Conservation (phyloP, 495 filamentous ascomycete species). For the Aspergillus kassunensis region DNA sequence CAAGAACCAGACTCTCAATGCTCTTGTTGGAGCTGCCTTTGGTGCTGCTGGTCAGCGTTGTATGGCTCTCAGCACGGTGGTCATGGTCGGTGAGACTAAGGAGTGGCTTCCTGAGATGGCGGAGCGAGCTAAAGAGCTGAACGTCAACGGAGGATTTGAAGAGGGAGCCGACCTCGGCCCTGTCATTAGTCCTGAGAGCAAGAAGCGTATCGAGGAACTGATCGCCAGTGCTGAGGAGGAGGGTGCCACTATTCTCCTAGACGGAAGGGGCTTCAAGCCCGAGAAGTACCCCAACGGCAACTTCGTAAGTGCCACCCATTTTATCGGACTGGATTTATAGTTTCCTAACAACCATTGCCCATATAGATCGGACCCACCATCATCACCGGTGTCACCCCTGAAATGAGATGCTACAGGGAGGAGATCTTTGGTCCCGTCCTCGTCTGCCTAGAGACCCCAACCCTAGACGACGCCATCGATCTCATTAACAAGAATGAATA, state of each 20-base stretch:
- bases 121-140: slow-evolving; percentile 83
- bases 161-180: slow-evolving; percentile 92
- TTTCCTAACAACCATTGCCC: no score
- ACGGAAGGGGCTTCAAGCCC: slow-evolving; percentile 84
- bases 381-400: slow-evolving; percentile 84
- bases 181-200: slow-evolving; percentile 90
- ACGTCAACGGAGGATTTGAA: slow-evolving; percentile 93
- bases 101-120: slow-evolving; percentile 90
- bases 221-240: slow-evolving; percentile 89
- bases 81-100: slow-evolving; percentile 92
- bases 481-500: slow-evolving; percentile 68
- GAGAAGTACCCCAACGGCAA: slow-evolving; percentile 95
- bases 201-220: slow-evolving; percentile 81
- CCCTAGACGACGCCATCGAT: slow-evolving; percentile 71
- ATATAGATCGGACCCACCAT: slow-evolving; percentile 88
- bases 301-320: slow-evolving; percentile 68
- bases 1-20: slow-evolving; percentile 95
- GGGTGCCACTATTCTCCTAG: slow-evolving; percentile 91
- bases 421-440: slow-evolving; percentile 95
- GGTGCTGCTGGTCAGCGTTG: slow-evolving; percentile 96
- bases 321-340: no score
- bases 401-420: slow-evolving; percentile 93
- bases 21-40: slow-evolving; percentile 91
- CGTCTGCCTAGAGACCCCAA: slow-evolving; percentile 35
- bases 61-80: slow-evolving; percentile 92